Conservation (phyloP, 495 filamentous ascomycete genomes). For the Platismatia glauca region DNA sequence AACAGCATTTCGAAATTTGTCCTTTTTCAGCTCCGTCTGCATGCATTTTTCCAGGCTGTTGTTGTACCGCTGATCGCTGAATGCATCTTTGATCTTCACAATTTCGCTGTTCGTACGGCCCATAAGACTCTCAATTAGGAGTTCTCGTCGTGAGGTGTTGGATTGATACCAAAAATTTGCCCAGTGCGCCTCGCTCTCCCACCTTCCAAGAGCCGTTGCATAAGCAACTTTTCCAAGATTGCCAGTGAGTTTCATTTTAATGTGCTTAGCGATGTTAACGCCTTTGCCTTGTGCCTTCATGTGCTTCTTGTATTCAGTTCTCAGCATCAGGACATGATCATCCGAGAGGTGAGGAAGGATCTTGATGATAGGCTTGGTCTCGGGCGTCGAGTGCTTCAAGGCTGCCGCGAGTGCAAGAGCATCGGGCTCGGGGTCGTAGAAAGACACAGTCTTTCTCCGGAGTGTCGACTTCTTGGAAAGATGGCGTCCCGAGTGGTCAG, state of each 20-base stretch:
- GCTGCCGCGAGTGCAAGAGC: constrained; percentile 66
- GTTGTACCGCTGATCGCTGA: constrained; percentile 85
- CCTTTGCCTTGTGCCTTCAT: constrained; percentile 75
- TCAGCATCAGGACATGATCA: constrained; percentile 75
- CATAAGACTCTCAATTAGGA: constrained; percentile 88
- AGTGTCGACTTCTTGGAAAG: constrained; percentile 12
- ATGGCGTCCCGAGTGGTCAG: constrained; percentile 19
- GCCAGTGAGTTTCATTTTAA: constrained; percentile 64
- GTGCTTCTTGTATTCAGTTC: constrained; percentile 80
- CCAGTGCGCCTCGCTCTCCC: constrained; percentile 95
- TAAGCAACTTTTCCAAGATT: constrained; percentile 88
- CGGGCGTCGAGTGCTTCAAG: constrained; percentile 57
- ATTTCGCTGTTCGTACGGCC: constrained; percentile 82
- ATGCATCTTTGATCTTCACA: constrained; percentile 81
- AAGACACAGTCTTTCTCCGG: constrained; percentile 35
- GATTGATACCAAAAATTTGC: constrained; percentile 98
- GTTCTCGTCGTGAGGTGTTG: constrained; percentile 69
- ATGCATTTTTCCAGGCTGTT: constrained; percentile 78
- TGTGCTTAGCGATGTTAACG: constrained; percentile 93
- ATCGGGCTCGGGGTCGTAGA: constrained; percentile 71
- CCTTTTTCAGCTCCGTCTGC: constrained; percentile 80
- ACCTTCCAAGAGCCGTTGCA: constrained; percentile 78
- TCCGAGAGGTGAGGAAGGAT: constrained; percentile 76
- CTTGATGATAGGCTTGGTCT: constrained; percentile 64
- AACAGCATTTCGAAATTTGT: constrained; percentile 91